Conservation (phyloP, 305 asterid genomes). For the Solanum hybrid region DNA sequence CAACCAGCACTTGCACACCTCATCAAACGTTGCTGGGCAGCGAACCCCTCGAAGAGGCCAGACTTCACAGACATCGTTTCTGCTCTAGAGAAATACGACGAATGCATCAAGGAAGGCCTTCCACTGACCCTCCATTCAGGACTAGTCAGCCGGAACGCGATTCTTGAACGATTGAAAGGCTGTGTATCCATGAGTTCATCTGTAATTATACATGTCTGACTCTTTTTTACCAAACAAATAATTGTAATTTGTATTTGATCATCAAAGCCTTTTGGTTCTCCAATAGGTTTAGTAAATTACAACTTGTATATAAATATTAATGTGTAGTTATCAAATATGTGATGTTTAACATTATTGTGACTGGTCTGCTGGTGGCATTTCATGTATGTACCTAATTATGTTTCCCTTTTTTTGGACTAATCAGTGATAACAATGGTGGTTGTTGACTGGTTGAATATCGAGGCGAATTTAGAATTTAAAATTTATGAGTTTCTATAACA, state of each 20-base stretch:
- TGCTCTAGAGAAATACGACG: conserved; percentile 64
- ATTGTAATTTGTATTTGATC: background rate
- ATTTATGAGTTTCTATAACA: background rate
- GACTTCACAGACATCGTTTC: conserved; percentile 64
- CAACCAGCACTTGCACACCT: conserved; percentile 78
- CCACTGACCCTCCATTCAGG: conserved; percentile 61
- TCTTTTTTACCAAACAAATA: background rate
- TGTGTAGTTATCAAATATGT: background rate
- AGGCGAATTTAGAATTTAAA: background rate
- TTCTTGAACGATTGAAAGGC: conserved; percentile 64
- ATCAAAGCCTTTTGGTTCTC: background rate
- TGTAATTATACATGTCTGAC: conserved; percentile 58
- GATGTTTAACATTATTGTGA: background rate
- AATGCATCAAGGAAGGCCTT: conserved; percentile 69
- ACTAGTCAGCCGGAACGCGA: conserved; percentile 37
- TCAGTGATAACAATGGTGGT: background rate
- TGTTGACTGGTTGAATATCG: background rate
- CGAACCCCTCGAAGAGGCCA: conserved; percentile 71
- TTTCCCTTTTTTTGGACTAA: background rate
- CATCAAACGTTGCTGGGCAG: conserved; percentile 64
- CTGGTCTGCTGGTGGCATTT: background rate
- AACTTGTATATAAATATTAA: background rate
- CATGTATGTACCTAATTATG: background rate
- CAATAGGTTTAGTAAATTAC: background rate
- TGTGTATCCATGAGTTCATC: conserved; percentile 57